Base-by-base conservation (phyloP, 2,329 filamentous ascomycete species). In the Ilyonectria sp. region DNA sequence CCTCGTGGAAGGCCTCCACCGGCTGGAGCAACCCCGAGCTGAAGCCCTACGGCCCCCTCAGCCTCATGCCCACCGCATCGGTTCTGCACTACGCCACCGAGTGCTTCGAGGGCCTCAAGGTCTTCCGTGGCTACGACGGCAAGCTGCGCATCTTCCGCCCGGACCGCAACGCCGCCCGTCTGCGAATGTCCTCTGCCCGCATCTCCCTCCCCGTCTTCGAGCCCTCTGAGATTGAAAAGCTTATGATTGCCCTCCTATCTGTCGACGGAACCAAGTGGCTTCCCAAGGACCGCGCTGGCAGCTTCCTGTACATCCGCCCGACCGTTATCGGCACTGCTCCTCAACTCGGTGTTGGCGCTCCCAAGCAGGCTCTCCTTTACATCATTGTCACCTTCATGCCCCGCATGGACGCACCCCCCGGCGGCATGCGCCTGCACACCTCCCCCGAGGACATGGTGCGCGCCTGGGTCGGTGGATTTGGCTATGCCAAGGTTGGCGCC, bases 391-490 rank as follows among this genome's bases (percentile, higher is more conserved):
- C 79, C 66, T 91, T 86, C 79, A 90, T 91, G 89, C 87, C 89
- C 21, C 77, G 81, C 64, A 79, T 91, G 78, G 87, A 89, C 73
- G 71, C 81, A 13, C 83, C 84, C 6, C 72, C 78, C 0, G 87
- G 86, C 37, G 90, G 90, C 71, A 87, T 97, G 86, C 91, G 89
- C 75, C 88, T 97, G 52, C 89, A 95, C 77, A 95, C 94, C 0
- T 93, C 89, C 52, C 88, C 90, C 62, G 90, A 95, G 72, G 93
- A 97, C 80, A 93, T 92, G 85, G 91, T 97, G 65, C 92, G 95
- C 71, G 94, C 95, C 13, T 98, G 95, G 95, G 94, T 94, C 21
- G 95, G 95, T 68, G 95, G 95, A 10, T 97, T 97, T 79, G 95
- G 95, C 1, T 95, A 92, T 78, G 94, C 94, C 68, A 98, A 98